Percentiles rank a stretch among this genome's conserved stretches.
Evolutionary conservation across 352 stramenopile species (phyloP).

Genomic region (Pythium pectinolyticum): DNA sequence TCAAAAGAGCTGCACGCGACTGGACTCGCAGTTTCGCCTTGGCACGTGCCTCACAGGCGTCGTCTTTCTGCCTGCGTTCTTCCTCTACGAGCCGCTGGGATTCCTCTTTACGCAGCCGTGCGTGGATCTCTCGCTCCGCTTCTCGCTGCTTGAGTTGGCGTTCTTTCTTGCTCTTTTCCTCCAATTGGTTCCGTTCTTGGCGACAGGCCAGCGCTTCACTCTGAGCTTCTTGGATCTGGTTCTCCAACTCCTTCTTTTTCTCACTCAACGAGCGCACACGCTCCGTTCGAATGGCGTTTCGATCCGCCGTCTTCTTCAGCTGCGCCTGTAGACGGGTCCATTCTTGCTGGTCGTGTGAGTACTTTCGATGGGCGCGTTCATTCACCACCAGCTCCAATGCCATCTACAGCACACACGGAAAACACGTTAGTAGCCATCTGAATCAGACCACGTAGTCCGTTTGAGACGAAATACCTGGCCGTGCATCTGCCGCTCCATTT

Average conservation of each 20-base stretch:
- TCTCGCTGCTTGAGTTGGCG: slow-evolving; percentile 45
- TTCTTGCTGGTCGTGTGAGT: slow-evolving; percentile 9
- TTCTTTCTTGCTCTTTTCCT: slow-evolving; percentile 44
- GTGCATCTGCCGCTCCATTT: slow-evolving; percentile 18
- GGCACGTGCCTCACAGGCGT: slow-evolving; percentile 43
- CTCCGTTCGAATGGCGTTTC: slow-evolving; percentile 18
- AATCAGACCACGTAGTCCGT: no score
- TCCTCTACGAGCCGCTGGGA: slow-evolving; percentile 49
- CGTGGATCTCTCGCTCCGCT: slow-evolving; percentile 44
- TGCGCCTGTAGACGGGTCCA: slow-evolving; percentile 20
- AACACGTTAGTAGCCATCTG: background rate
- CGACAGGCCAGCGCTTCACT: slow-evolving; percentile 27
- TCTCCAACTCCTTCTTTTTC: slow-evolving; percentile 36
- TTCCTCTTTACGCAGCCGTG: slow-evolving; percentile 49
- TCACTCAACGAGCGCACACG: slow-evolving; percentile 12
- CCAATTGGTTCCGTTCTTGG: slow-evolving; percentile 42
- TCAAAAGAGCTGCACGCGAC: slow-evolving; percentile 31
- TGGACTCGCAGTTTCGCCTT: slow-evolving; percentile 51
- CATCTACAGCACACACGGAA: slow-evolving; percentile 8
- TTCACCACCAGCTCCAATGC: slow-evolving; percentile 13
- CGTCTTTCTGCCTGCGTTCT: slow-evolving; percentile 43
- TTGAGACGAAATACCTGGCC: slow-evolving; percentile 7
- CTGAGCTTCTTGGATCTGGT: slow-evolving; percentile 34
- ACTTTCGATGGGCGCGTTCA: slow-evolving; percentile 1
- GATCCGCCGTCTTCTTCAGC: slow-evolving; percentile 7